Evolutionary conservation across 2,329 filamentous ascomycete genomes (phyloP), one percentile per base, ranked within the genome.

Genomic region (Aspergillus latus): DNA sequence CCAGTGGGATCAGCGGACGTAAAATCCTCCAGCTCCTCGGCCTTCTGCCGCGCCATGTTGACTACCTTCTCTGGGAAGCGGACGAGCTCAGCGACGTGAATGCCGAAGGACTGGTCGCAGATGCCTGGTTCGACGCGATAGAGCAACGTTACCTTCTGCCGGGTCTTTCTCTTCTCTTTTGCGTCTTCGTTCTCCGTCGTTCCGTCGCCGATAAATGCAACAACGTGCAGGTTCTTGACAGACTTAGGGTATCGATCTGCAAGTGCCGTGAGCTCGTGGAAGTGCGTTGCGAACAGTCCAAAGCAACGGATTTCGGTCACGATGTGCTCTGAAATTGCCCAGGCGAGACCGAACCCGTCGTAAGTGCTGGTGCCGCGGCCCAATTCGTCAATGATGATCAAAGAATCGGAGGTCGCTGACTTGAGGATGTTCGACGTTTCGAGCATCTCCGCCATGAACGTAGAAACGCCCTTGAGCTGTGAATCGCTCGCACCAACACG

Each of bases 391-490:
- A 99, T 97, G 74, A 99, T 97, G 76, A 99, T 97, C 52, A 99
- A 83, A 4, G 91, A 96, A 71, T 99, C 94, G 32, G 88, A 86
- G 0, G 94, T 99, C 1, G 94, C 94, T 0, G 91, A 95, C 77
- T 97, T 97, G 69, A 99, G 86, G 62, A 99, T 99, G 72, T 97
- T 97, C 64, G 94, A 92, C 1, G 94, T 99, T 73, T 99, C 94
- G 21, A 99, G 84, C 94, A 99, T 99, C 77, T 99, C 94, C 1
- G 94, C 94, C 95, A 99, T 99, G 74, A 99, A 99, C 0, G 94
- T 99, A 3, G 91, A 96, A 1, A 99, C 94, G 36, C 94, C 94
- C 76, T 97, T 97, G 61, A 99, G 87, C 74, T 97, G 94, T 5
- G 90, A 96, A 75, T 99, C 95, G 65, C 89, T 94, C 5, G 94